Evolutionary conservation across 2,329 filamentous ascomycete species (phyloP), one percentile per base, ranked within the genome.

Genomic region (Aspergillus carbonarius): DNA sequence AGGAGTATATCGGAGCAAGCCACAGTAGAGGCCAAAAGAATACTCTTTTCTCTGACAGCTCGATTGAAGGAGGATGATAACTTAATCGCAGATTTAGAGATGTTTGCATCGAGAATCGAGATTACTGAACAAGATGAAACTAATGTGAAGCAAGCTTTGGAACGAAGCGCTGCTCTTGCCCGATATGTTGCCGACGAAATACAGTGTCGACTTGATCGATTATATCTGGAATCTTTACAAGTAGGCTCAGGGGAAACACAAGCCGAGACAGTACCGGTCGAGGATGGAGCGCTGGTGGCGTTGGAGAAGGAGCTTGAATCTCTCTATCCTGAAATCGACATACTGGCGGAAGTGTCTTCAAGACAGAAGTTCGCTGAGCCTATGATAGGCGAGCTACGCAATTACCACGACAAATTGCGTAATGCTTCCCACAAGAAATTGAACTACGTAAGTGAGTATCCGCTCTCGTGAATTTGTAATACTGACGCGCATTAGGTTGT

Each of bases 311-410:
- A 78, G 56, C 62, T 78, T 12, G 73, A 71, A 32, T 74, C 75
- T 17, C 60, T 78, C 1, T 76, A 77, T 50, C 68, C 73, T 0
- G 75, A 78, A 50, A 76, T 78, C 44, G 72, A 70, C 23, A 64
- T 76, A 4, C 61, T 78, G 34, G 69, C 76, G 42, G 72, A 77
- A n/a, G 73, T 78, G 62, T 78, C 77, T 53, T 75, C 73, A 1
- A 74, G 72, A 59, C 76, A 80, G 47, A 70, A 75, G 55, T 78
- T 77, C 63, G 70, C 72, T 7, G 74, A 75, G 39, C 72, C 75
- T 5, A 77, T 78, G 50, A 60, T 74, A 23, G 68, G 67, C 2
- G 72, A 72, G 49, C 69, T 78, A 20, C 68, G 71, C 37, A 67
- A 68, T 40, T 65, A 66, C 20, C 73, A 73, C 47, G 66, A 65